Base-by-base conservation (phyloP, 768 basidiomycete genomes). In the Tylopilus rubrobrunneus region DNA sequence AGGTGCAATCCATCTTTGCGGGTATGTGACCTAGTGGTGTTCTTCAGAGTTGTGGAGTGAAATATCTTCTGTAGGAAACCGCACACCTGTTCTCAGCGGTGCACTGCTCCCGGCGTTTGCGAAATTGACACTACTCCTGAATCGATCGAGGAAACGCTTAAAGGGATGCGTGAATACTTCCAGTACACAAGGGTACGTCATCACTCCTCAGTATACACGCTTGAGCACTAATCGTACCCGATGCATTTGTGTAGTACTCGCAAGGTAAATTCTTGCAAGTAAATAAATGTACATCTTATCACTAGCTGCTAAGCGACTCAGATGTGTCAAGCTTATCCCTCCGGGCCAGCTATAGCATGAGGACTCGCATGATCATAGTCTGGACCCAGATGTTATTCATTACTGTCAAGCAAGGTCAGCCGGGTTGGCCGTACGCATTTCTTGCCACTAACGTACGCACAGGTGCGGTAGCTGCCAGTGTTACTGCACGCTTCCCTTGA, bases 61-160 rank as follows among this genome's bases (percentile, higher is more conserved):
- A 37, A 25, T 21, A 0, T 10, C 19, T 28, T 50, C 5, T n/a
- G 5, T 40, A 57, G 60, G 36, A 48, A 84, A 82, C 6, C 75
- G 77, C 83, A 85, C 56, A 49, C 68, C 34, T 85, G 83, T 56
- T 49, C 63, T 5, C 65, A 70, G 1, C 53, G 71, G 11, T 85
- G 84, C 54, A 56, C 66, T 17, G 72, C 73, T 0, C 49, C 52
- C 1, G 84, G 85, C 4, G 78, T 78, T 23, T 85, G 84, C 53
- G 73, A 83, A 48, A 83, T 85, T 12, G 77, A 82, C 41, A 79
- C 77, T 0, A 63, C 74, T 0, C 84, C 84, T 0, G 76, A 79
- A 51, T 78, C 81, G 0, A 76, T 86, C 17, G 78, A 84, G 55
- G 81, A 76, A 7, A 84, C 81, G 0, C 85, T 85, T 56, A 78